Conservation (phyloP, 1,284 basidiomycete species). For the Ustilago cynodontis region DNA sequence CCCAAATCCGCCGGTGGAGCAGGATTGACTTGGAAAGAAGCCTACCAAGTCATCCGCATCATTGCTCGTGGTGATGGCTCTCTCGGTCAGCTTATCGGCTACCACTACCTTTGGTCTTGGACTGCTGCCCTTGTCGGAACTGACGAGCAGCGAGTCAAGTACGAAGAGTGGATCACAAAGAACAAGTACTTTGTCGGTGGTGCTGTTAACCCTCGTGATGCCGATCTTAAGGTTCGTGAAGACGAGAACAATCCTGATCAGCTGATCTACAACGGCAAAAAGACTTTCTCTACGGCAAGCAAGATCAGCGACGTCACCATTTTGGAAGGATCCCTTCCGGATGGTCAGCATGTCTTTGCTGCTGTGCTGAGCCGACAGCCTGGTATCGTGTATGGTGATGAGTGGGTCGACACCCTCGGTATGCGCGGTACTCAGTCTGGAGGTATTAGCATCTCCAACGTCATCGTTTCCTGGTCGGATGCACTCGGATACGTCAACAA, state of each 20-base stretch:
- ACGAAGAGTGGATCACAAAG: slow-evolving; percentile 55
- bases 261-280: slow-evolving; percentile 67
- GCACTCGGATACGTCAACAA: slow-evolving; percentile 62
- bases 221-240: slow-evolving; percentile 61
- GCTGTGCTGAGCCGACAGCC: slow-evolving; percentile 61
- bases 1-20: slow-evolving; percentile 62
- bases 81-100: slow-evolving; percentile 62
- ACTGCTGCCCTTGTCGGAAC: slow-evolving; percentile 64
- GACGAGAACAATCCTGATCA: slow-evolving; percentile 54
- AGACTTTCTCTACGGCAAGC: slow-evolving; percentile 69
- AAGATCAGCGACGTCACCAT: slow-evolving; percentile 69
- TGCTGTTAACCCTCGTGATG: slow-evolving; percentile 70
- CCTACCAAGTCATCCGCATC: slow-evolving; percentile 63
- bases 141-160: slow-evolving; percentile 55
- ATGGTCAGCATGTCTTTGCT: slow-evolving; percentile 66
- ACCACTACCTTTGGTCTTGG: slow-evolving; percentile 65
- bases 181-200: slow-evolving; percentile 66
- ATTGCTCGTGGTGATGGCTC: slow-evolving; percentile 66
- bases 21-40: slow-evolving; percentile 60
- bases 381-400: slow-evolving; percentile 68
- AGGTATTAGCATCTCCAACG: slow-evolving; percentile 63
- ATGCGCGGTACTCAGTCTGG: slow-evolving; percentile 68
- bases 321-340: slow-evolving; percentile 65
- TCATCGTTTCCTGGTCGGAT: slow-evolving; percentile 60
- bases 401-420: slow-evolving; percentile 70